phyloP scores from a whole-genome alignment of 2,329 filamentous ascomycete species.

The Ceratocystiopsis brevicomis region DNA sequence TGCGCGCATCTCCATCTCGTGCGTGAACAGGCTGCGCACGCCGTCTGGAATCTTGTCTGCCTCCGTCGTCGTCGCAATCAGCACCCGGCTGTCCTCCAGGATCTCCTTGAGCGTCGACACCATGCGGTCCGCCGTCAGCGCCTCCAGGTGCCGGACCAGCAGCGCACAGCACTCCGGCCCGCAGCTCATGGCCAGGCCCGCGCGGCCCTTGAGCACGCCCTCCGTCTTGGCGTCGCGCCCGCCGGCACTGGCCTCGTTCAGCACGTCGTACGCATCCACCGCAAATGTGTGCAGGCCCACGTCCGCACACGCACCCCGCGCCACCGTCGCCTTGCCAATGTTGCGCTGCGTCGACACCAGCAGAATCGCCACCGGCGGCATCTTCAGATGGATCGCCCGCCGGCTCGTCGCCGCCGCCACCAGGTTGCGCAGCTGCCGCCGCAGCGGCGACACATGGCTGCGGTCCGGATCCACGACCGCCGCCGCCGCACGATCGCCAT shows the following conservation, averaged over 20 bases:
- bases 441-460: slow-evolving; percentile 32
- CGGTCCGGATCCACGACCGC: slow-evolving; percentile 26
- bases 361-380: slow-evolving; percentile 76
- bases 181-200: slow-evolving; percentile 76
- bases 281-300: slow-evolving; percentile 77
- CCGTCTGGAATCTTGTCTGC: slow-evolving; percentile 87
- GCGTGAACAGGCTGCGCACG: slow-evolving; percentile 77
- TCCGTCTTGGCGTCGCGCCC: slow-evolving; percentile 89
- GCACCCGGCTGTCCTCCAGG: slow-evolving; percentile 55
- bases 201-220: slow-evolving; percentile 68
- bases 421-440: slow-evolving; percentile 60
- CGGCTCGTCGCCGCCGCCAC: slow-evolving; percentile 78
- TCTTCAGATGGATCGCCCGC: slow-evolving; percentile 65
- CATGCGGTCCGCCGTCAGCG: slow-evolving; percentile 80
- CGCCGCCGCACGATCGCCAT: slow-evolving; percentile 19
- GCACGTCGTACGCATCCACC: slow-evolving; percentile 82
- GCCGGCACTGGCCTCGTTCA: slow-evolving; percentile 75
- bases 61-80: slow-evolving; percentile 88
- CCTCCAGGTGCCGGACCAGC: slow-evolving; percentile 78
- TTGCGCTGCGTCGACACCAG: slow-evolving; percentile 81
- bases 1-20: slow-evolving; percentile 84
- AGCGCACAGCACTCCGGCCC: slow-evolving; percentile 68
- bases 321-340: slow-evolving; percentile 76
- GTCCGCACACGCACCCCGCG: slow-evolving; percentile 60
- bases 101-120: slow-evolving; percentile 70